Base-by-base conservation (phyloP, 108 stramenopile species). In the Stephanodiscus triporus region DNA sequence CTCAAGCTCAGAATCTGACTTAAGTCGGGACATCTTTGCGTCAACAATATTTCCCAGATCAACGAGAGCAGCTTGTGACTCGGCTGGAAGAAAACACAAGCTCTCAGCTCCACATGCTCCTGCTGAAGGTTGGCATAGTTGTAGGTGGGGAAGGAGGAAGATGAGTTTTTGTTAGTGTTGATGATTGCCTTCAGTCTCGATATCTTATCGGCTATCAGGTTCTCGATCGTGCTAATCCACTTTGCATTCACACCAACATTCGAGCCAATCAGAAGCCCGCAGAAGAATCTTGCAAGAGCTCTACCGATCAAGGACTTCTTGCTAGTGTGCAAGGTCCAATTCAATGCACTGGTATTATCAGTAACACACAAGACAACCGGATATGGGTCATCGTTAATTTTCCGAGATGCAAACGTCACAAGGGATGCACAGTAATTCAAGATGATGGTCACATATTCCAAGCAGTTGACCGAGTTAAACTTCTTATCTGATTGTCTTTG, bases 171-270 rank as follows among this genome's bases (percentile, higher is more conserved):
- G 49, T 54, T 24, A 27, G 6, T 16, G 47, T 64, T 6, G 40
- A 40, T 40, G 11, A 9, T 9, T 40, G 9, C 40, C 36, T 65
- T 65, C 3, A 70, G 53, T 1, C 76, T 67, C 23, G 69, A 77
- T 24, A 77, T 77, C 4, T 32, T 62, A 36, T 77, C 76, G 17
- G 68, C 76, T 22, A 77, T 70, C 8, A 37, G 0, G 36, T 77
- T 77, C 3, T 63, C 51, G 5, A 53, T 7, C 1, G 20, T 26
- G 0, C 23, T 11, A 14, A 76, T 61, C 48, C 58, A 68, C 17
- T 68, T 56, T 0, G 62, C 22, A 34, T 70, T 66, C 30, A 70
- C 43, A 6, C 76, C 76, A 9, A 77, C 10, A 0, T 48, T 51
- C 2, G 51, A 59, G 22, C 57, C 29, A 14, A 78, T 67, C 22